Evolutionary conservation across 176 grass and related monocot species (phyloP).

Genomic region (Tillandsia leiboldiana): DNA sequence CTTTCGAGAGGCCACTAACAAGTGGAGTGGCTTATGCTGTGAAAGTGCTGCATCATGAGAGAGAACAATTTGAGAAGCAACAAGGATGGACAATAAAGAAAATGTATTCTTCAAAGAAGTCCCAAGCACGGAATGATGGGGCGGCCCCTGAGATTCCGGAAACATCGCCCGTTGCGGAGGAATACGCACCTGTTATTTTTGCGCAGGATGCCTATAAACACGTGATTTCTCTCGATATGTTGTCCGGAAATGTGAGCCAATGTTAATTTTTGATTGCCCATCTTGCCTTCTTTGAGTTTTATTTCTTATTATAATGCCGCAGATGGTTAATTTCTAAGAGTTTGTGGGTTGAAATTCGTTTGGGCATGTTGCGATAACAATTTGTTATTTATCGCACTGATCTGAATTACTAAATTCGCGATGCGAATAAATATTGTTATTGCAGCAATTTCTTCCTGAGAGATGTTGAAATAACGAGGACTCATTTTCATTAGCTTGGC

Average conservation of each 20-base stretch:
- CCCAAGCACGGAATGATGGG: slow-evolving; percentile 38
- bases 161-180: slow-evolving; percentile 30
- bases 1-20: slow-evolving; percentile 94
- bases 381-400: no score
- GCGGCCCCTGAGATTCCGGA: slow-evolving; percentile 36
- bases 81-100: slow-evolving; percentile 95
- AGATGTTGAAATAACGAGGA: no score
- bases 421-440: no score
- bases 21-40: slow-evolving; percentile 98
- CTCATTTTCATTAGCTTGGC: no score
- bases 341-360: not conserved
- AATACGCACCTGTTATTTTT: slow-evolving; percentile 98
- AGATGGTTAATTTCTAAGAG: not conserved
- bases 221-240: slow-evolving; percentile 89
- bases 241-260: slow-evolving; percentile 61
- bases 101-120: slow-evolving; percentile 69
- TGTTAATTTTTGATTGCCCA: not conserved
- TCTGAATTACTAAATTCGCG: no score
- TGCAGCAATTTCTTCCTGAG: no score
- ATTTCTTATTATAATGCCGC: not conserved
- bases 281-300: not conserved
- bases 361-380: no score
- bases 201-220: slow-evolving; percentile 93
- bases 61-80: slow-evolving; percentile 76
- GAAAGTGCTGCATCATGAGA: slow-evolving; percentile 56